phyloP scores from a whole-genome alignment of 768 basidiomycete genomes.

The Collybia sp. region DNA sequence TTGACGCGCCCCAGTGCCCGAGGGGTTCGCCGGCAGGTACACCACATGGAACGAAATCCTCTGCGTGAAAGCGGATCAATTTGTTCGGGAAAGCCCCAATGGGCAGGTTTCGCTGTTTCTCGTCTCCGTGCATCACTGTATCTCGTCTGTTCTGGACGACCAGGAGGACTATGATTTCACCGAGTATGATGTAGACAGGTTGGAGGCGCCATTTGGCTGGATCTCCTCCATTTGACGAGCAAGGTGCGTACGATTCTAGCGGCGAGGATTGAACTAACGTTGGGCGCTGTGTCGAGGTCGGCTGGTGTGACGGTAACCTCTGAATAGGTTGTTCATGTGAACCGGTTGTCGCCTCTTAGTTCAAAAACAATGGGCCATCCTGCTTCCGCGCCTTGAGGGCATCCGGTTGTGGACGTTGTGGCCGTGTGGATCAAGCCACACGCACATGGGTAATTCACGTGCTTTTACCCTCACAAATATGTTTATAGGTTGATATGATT shows the following conservation, averaged over 20 bases:
- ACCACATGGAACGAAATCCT: slow-evolving; percentile 27
- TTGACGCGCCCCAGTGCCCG: not conserved
- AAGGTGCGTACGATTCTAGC: slow-evolving; percentile 28
- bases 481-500: too few relatives aligned
- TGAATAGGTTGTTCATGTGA: too few relatives aligned
- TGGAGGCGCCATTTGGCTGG: slow-evolving; percentile 31
- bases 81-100: slow-evolving; percentile 12
- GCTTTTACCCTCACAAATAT: too few relatives aligned
- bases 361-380: too few relatives aligned
- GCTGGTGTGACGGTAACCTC: not conserved
- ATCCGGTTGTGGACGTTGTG: too few relatives aligned
- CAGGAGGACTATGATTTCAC: slow-evolving; percentile 22
- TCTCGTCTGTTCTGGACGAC: slow-evolving; percentile 29
- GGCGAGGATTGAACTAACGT: not conserved
- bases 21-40: slow-evolving; percentile 7
- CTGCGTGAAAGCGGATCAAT: slow-evolving; percentile 11
- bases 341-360: too few relatives aligned
- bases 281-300: not conserved
- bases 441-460: too few relatives aligned
- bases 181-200: slow-evolving; percentile 19
- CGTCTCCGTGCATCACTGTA: slow-evolving; percentile 24
- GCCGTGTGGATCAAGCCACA: too few relatives aligned
- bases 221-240: slow-evolving; percentile 30
- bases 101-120: slow-evolving; percentile 24
- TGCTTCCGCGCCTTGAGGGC: too few relatives aligned